Evolutionary conservation across 495 filamentous ascomycete species (phyloP).

Genomic region (Oidiodendron maius): DNA sequence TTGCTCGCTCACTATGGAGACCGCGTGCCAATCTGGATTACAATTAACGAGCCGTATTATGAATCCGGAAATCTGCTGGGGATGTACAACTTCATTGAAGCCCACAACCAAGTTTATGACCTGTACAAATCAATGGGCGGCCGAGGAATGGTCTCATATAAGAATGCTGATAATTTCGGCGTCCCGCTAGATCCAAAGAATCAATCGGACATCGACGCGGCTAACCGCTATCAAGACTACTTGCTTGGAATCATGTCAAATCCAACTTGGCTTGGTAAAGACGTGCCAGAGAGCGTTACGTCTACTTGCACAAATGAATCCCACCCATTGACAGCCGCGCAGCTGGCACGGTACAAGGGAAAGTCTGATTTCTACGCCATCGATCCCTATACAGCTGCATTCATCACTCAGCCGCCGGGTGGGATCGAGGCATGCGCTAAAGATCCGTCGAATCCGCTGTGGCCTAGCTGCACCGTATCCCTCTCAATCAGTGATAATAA

Average conservation of each 20-base stretch:
- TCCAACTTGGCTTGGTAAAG: background rate
- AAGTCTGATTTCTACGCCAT: background rate
- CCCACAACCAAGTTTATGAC: slow-evolving; percentile 33
- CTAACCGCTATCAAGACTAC: slow-evolving; percentile 35
- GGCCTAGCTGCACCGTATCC: background rate
- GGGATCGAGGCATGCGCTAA: slow-evolving; percentile 28
- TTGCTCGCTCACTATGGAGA: slow-evolving; percentile 36
- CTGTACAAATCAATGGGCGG: slow-evolving; percentile 37
- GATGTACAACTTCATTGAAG: slow-evolving; percentile 30
- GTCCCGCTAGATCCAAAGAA: slow-evolving; percentile 32
- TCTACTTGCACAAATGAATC: background rate
- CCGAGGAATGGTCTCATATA: slow-evolving; percentile 26
- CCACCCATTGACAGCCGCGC: background rate
- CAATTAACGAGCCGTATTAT: slow-evolving; percentile 38
- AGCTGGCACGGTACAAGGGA: background rate
- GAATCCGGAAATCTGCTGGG: slow-evolving; percentile 27
- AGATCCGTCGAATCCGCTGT: slow-evolving; percentile 3
- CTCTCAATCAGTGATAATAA: too few relatives aligned
- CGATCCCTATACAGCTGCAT: background rate
- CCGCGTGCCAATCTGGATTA: slow-evolving; percentile 39
- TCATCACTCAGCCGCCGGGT: background rate
- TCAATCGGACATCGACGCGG: slow-evolving; percentile 28
- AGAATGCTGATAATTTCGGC: slow-evolving; percentile 35
- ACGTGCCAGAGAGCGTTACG: background rate
- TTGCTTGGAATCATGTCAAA: slow-evolving; percentile 24